These are phyloP conservation scores for Pneumocystis oryctolagi DNA, from an alignment of 1,139 yeast species.

Conservation along the genomic window DNA sequence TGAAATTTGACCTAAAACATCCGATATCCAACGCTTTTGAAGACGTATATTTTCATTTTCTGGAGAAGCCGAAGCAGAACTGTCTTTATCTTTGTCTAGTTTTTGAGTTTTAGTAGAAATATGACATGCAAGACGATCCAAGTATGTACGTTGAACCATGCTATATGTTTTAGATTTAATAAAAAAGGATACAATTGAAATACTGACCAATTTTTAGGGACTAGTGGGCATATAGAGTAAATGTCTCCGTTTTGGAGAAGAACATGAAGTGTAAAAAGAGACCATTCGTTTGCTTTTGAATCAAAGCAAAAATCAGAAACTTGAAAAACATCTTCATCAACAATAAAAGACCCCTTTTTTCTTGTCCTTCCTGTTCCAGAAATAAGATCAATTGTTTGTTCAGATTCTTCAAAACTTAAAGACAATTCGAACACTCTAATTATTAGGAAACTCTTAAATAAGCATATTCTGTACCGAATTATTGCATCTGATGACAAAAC, in stretches of 20 bases:
- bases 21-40: constrained; percentile 5
- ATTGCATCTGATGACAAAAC: constrained; percentile 6
- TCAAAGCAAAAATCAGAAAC: constrained; percentile 7
- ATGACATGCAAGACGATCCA: constrained; percentile 4
- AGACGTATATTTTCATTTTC: not conserved
- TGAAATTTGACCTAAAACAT: constrained; percentile 2
- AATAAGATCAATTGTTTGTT: constrained; percentile 7
- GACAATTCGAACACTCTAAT: constrained; percentile 6
- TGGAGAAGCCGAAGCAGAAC: not conserved
- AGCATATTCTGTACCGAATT: not conserved
- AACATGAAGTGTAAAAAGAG: constrained; percentile 5
- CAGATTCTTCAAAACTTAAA: constrained; percentile 8
- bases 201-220: constrained; percentile 3
- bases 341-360: not conserved
- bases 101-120: constrained; percentile 1
- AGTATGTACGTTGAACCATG: not conserved
- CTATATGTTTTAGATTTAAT: not conserved
- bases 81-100: not conserved
- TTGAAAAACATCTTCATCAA: constrained; percentile 4
- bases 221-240: constrained; percentile 5
- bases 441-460: not conserved
- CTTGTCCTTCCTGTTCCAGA: not conserved
- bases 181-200: not conserved
- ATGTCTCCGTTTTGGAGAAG: constrained; percentile 8
- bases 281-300: constrained; percentile 10